Conservation (phyloP, 768 basidiomycete species). For the Boletus subcaerulescens region DNA sequence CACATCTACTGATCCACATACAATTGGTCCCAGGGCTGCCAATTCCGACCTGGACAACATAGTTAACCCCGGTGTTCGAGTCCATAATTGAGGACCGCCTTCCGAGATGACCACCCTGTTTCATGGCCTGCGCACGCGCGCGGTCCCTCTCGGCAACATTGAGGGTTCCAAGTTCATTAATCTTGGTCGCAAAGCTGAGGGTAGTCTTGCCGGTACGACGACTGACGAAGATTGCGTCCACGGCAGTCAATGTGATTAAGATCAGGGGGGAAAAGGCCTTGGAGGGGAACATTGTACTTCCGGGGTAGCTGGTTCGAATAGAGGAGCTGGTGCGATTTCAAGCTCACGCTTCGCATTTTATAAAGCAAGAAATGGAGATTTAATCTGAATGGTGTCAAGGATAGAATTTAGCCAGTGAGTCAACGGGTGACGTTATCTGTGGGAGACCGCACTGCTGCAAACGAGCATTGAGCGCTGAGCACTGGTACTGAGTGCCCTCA, state of each 20-base stretch:
- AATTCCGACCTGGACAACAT: slow-evolving; percentile 26
- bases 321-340: no score
- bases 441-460: no score
- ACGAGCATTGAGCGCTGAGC: no score
- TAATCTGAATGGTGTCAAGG: no score
- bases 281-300: neutral
- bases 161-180: slow-evolving; percentile 5
- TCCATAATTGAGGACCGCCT: slow-evolving; percentile 8
- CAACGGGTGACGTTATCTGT: no score
- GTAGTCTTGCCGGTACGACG: neutral
- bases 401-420: no score
- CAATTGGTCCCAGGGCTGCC: slow-evolving; percentile 27
- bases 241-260: neutral
- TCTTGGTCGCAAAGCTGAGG: slow-evolving; percentile 11
- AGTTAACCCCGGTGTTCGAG: slow-evolving; percentile 22
- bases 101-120: neutral
- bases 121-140: slow-evolving; percentile 12
- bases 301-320: no score
- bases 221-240: neutral
- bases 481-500: no score
- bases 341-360: no score
- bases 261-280: neutral
- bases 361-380: no score
- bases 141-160: slow-evolving; percentile 13
- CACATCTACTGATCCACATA: slow-evolving; percentile 5